Percentiles rank a stretch among this genome's conserved stretches.
These are phyloP conservation scores for Papilionanthe hybrid DNA, from an alignment of 116 monocot genomes.

Conservation along the genomic window DNA sequence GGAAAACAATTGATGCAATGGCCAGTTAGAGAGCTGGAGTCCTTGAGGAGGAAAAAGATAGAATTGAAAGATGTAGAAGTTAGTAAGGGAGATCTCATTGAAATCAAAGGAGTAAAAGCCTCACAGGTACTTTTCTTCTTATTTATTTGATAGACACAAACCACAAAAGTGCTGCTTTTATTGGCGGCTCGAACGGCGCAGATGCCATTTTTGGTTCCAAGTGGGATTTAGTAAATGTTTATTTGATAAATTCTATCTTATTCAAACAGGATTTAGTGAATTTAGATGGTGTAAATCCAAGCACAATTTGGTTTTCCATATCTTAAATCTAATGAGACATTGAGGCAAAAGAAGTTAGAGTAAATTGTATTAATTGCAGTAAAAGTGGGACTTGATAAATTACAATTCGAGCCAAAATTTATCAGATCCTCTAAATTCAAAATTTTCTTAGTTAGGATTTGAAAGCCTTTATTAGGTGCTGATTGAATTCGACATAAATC, in stretches of 20 bases:
- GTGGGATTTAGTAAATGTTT: background rate
- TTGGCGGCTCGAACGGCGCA: no score
- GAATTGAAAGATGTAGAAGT: conserved; percentile 14
- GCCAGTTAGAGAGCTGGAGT: conserved; percentile 72
- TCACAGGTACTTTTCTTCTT: conserved; percentile 25
- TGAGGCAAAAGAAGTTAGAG: no score
- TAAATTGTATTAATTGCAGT: no score
- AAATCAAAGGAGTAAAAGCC: conserved; percentile 33
- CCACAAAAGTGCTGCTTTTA: no score
- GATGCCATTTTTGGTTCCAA: background rate
- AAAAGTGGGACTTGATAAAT: no score
- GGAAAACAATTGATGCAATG: conserved; percentile 67
- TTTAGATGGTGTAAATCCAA: no score
- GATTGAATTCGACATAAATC: background rate
- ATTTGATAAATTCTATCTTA: background rate
- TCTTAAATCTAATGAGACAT: no score
- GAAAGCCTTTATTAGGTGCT: background rate
- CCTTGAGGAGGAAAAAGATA: conserved; percentile 34
- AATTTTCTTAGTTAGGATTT: no score
- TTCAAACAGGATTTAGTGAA: background rate
- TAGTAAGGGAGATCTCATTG: conserved; percentile 12
- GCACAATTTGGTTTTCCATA: no score
- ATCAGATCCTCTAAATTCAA: no score
- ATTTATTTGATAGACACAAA: no score
- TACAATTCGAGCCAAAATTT: no score